Base-by-base conservation (phyloP, 306 rosid genomes). In the Trifolium subterraneum region DNA sequence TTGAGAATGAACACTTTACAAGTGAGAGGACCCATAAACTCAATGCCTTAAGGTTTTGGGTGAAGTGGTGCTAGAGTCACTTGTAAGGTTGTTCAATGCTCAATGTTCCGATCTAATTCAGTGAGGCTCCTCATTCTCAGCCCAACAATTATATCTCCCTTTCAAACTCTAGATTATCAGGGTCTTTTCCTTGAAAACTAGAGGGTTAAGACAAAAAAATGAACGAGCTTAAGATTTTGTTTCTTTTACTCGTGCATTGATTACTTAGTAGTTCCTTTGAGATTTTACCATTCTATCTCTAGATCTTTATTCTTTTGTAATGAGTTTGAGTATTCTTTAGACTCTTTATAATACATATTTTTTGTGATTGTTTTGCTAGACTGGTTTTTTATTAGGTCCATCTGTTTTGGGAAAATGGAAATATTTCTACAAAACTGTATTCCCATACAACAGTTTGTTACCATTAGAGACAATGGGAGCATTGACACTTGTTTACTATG, bases 351-450 rank as follows among this genome's bases (percentile, higher is more conserved):
- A 18, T 51, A 51, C 7, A 16, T 51, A 7, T 18, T 51, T 18
- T n/a, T 7, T 66, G 64, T 56, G 67, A 5, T 50, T 72, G 0
- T 71, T 42, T 47, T 44, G 5, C 52, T 14, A 84, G 87, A 64
- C 80, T 62, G 87, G 87, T 65, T 22, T 68, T 54, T 10, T 84
- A 31, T 25, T 77, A 3, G 84, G 87, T 63, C 82, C 80, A 44
- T 70, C 84, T 19, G 73, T 0, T 7, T 22, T 84, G 61, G 82
- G 82, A 18, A 27, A 44, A n/a, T 76, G 71, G 78, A 0, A 5
- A 0, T 1, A 0, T 16, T 25, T 44, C 15, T 0, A 19, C 20
- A 9, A 19, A 7, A 3, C 0, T 48, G 0, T 48, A 45, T 76
- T 77, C 39, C 66, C 87, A 6, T 72, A 44, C 13, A 5, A 7